Base-by-base conservation (phyloP, 371 early-diverging fungal species). In the Apophysomyces ossiformis region DNA sequence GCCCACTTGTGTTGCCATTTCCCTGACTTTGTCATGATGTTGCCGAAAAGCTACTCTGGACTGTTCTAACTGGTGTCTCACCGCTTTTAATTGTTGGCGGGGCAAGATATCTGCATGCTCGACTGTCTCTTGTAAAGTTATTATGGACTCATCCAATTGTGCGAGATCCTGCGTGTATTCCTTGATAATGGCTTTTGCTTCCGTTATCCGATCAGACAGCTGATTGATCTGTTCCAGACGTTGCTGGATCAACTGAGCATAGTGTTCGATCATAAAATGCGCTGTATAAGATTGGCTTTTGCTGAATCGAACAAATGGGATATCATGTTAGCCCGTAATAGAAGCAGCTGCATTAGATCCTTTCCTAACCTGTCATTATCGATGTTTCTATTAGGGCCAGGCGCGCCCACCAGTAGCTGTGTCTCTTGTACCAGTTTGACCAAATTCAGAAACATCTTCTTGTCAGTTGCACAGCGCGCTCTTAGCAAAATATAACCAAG, bases 391-490 rank as follows among this genome's bases (percentile, higher is more conserved):
- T 26, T 1, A 26, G 32, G 2, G 32, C 32, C 32, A 26, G 32
- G 32, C 32, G 32, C 2, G 32, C 32, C 32, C 32, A 26, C 32
- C 32, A 26, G 32, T 26, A 26, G 2, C 32, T 26, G 32, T 12
- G 46, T 1, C 12, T 6, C 21, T 2, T 50, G 54, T 5, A 50
- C 54, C 21, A 50, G 21, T 21, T 50, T 50, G 5, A 75, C 58
- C 2, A 75, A 59, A 13, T 75, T 71, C 35, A 75, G 46, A 65
- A 75, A 72, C 58, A 62, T 67, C 54, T 39, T 69, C 43, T 69
- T 72, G 45, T 75, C 72, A 1, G 47, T 8, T 21, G 50, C 37
- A 11, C 61, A 72, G 11, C 75, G 57, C 5, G 70, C 63, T 1
- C 36, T 65, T 0, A 75, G 41, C 12, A 18, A 11, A 69, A 61